Evolutionary conservation across 257 asterid genomes (phyloP).

Genomic region (Eucommia ulmoides): DNA sequence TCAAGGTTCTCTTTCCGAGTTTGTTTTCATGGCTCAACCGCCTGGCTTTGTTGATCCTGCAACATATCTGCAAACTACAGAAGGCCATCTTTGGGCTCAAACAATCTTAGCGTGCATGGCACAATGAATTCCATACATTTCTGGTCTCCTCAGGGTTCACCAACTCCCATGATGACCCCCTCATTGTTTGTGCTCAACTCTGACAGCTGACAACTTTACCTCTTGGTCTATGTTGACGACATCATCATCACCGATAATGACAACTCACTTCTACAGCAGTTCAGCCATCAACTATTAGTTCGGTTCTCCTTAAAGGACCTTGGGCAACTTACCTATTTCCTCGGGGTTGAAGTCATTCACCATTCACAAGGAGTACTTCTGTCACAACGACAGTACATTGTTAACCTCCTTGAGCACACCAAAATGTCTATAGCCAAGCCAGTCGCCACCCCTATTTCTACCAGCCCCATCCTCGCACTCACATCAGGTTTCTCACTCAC

Average conservation of each 20-base stretch:
- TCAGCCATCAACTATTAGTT: not conserved
- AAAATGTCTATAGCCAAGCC: not conserved
- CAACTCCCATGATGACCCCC: not conserved
- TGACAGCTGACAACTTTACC: not conserved
- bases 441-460: not conserved
- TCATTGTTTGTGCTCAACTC: not conserved
- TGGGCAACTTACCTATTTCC: not conserved
- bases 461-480: not conserved
- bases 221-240: not conserved
- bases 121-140: too few species aligned
- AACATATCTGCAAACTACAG: not conserved
- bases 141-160: not conserved
- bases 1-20: not conserved
- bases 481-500: not conserved
- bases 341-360: not conserved
- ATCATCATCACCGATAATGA: not conserved
- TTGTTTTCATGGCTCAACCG: not conserved
- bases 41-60: not conserved
- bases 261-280: not conserved
- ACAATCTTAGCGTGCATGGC: not conserved
- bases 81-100: not conserved
- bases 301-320: not conserved
- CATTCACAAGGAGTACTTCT: not conserved
- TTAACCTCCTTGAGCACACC: not conserved
- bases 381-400: not conserved